Base-by-base conservation (phyloP, 2,329 filamentous ascomycete species). In the Penicillium sp. region DNA sequence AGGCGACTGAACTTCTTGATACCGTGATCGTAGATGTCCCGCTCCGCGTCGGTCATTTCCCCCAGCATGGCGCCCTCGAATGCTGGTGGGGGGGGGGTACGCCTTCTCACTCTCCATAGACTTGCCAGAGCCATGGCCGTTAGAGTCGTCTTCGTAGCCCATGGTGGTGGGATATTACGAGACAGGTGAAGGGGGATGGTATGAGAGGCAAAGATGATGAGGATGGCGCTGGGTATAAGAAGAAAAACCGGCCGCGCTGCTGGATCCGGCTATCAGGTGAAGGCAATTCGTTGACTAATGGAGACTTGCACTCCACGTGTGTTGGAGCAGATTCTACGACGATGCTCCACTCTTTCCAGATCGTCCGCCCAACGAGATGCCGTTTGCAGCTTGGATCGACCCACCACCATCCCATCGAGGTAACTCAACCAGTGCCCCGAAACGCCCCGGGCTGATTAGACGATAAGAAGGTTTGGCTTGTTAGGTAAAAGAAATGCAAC, bases 401-500 rank as follows among this genome's bases (percentile, higher is more conserved):
- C 50, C 50, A 45, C 37, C 31, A 25, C 8, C 37, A 29, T 27
- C 50, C 43, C 8, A 31, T 27, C 29, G 52, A 54, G 59, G 52
- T 48, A 54, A 47, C 19, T 42, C 14, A 50, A 33, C 50, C 54
- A 42, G 50, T 45, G 39, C 54, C 58, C 46, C 54, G 43, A 48
- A 39, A 26, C 37, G 39, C 42, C 42, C 43, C 29, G 9, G 19
- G 33, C 35, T 27, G 47, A 26, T 48, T 26, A 47, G 25, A 26
- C 26, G 63, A 66, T 66, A 64, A 64, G 60, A 66, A 60, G 51
- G 62, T 64, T 63, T 53, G 47, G 49, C 27, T 50, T 27, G 42
- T 66, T 66, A 66, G 45, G 63, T 66, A 66, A 66, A 62, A 63
- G 58, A 66, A 64, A 65, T 60, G 43, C n/a, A 33, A 57, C 50